Evolutionary conservation across 2,329 filamentous ascomycete species (phyloP).

Genomic region (Alternaria hordeiaustralica): DNA sequence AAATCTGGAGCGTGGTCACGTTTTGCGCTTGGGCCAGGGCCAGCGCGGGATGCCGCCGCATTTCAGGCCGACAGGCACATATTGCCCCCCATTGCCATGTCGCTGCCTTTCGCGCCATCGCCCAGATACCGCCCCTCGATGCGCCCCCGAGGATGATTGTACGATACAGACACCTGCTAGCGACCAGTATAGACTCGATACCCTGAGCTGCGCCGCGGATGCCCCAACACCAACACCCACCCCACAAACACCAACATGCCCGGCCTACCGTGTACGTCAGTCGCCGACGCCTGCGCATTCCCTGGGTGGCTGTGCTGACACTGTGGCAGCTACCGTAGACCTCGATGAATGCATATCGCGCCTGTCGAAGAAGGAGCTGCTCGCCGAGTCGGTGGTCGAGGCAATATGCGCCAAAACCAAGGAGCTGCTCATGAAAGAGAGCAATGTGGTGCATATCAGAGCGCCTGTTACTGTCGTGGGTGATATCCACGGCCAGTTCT

Average conservation of each 20-base stretch:
- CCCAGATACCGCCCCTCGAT: conserved; percentile 31
- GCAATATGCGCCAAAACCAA: conserved; percentile 99
- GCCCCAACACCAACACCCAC: conserved; percentile 25
- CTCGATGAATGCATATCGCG: conserved; percentile 98
- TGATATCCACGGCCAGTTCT: conserved; percentile 99
- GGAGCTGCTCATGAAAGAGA: conserved; percentile 98
- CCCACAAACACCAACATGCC: conserved; percentile 51
- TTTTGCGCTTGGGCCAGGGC: conserved; percentile 28
- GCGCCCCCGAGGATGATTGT: conserved; percentile 50
- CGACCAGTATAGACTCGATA: conserved; percentile 45
- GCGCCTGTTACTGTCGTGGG: conserved; percentile 97
- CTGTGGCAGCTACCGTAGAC: conserved; percentile 81
- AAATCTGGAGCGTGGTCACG: conserved; percentile 24
- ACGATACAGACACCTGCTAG: conserved; percentile 46
- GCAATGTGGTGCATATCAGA: conserved; percentile 96
- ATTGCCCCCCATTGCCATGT: conserved; percentile 20
- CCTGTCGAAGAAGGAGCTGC: conserved; percentile 94
- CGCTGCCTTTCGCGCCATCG: conserved; percentile 27
- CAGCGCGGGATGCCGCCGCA: conserved; percentile 18
- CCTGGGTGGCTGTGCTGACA: conserved; percentile 24
- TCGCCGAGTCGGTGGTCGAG: conserved; percentile 97
- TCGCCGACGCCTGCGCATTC: conserved; percentile 6
- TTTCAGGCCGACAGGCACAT: conserved; percentile 16
- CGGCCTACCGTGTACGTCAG: conserved; percentile 57
- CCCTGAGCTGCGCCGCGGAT: conserved; percentile 42